Evolutionary conservation across 2,329 filamentous ascomycete species (phyloP).

Genomic region (Botrytis hyacinthi): DNA sequence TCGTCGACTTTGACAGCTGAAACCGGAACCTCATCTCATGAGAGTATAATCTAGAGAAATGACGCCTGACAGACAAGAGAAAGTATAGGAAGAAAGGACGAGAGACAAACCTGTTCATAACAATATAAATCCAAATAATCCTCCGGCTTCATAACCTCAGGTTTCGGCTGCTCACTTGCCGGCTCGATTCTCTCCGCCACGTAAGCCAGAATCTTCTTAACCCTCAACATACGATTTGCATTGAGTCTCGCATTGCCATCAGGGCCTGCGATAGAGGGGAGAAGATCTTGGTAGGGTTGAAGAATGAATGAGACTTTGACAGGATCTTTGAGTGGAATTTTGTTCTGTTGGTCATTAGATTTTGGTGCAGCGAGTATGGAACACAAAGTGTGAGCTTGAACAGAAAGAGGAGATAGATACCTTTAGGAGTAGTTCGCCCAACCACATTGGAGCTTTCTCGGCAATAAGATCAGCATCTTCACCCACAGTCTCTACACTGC

Average conservation of each 20-base stretch:
- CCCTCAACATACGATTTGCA: constrained; percentile 92
- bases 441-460: constrained; percentile 83
- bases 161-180: constrained; percentile 56
- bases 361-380: background rate
- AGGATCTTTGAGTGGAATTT: constrained; percentile 81
- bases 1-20: background rate
- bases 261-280: constrained; percentile 70
- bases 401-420: constrained; percentile 43
- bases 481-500: constrained; percentile 76
- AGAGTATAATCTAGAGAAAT: background rate
- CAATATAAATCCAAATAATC: constrained; percentile 95
- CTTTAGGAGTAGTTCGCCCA: constrained; percentile 79
- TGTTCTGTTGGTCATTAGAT: constrained; percentile 55
- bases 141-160: constrained; percentile 69
- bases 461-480: constrained; percentile 80
- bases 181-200: constrained; percentile 88
- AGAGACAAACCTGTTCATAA: constrained; percentile 73
- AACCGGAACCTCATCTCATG: background rate
- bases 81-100: background rate
- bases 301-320: constrained; percentile 95
- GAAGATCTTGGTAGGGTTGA: constrained; percentile 70
- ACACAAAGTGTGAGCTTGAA: background rate
- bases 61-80: background rate
- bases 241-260: constrained; percentile 89
- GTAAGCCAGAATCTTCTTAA: constrained; percentile 91